Evolutionary conservation across 2,329 filamentous ascomycete species (phyloP), one percentile per base, ranked within the genome.

Genomic region (Penicillium sp.): DNA sequence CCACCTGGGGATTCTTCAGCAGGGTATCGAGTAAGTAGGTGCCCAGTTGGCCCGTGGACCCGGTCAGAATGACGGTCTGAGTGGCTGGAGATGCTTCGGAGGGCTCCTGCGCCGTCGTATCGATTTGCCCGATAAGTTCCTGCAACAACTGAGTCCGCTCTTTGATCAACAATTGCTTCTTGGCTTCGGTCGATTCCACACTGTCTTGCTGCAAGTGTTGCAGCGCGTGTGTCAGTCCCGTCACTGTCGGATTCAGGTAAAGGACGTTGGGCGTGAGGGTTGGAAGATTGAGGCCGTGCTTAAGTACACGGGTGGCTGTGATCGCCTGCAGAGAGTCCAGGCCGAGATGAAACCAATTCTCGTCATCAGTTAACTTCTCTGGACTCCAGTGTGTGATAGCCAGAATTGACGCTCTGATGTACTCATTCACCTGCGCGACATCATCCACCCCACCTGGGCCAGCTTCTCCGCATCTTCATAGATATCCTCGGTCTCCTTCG

Each of bases 301-400:
- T 33, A 4, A 39, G 15, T 1, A 20, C 30, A 13, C 37, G 37
- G 9, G 28, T 39, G 7, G 17, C 11, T 4, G 29, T 32, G 4
- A 39, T 28, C 3, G 23, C 13, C 10, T 39, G 37, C 8, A 39
- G 23, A 4, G 37, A 39, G n/a, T 39, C 37, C 3, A 39, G 14
- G 4, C 37, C 37, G n/a, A 33, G 23, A 8, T 11, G 7, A n/a
- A 39, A 39, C 28, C 29, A 39, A 7, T 39, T 33, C 3, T 27
- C 30, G 1, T 11, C 15, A 20, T 27, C 20, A 3, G 27, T n/a
- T 1, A 33, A 10, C 4, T 20, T 20, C 7, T 33, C 19, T 9
- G 16, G 8, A 7, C 17, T 26, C 37, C 37, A 39, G 0, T 17
- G 21, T 28, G 37, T 29, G n/a, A 33, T 28, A n/a, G 10, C 16